These are phyloP conservation scores for Nakaseomyces glabratus DNA, from an alignment of 1,139 yeast genomes.

Conservation along the genomic window DNA sequence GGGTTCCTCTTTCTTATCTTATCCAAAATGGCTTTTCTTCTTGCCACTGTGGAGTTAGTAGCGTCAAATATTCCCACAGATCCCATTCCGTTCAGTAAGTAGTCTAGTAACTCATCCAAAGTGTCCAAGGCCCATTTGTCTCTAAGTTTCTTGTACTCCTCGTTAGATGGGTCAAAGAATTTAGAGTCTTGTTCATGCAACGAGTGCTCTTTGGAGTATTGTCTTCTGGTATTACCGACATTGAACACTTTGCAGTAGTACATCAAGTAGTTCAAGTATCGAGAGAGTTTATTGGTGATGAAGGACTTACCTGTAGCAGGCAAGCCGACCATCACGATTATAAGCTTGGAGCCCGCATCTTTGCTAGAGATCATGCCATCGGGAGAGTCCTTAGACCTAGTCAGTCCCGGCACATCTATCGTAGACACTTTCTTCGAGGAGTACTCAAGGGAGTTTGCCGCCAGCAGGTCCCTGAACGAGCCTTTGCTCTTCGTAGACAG, in stretches of 20 bases:
- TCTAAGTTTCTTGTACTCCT: constrained; percentile 53
- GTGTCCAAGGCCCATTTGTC: constrained; percentile 98
- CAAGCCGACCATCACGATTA: constrained; percentile 88
- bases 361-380: constrained; percentile 71
- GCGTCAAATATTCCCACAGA: constrained; percentile 95
- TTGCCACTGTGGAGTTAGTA: constrained; percentile 72
- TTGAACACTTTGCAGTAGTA: constrained; percentile 85
- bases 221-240: constrained; percentile 87
- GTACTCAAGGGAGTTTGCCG: constrained; percentile 9
- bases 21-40: constrained; percentile 61
- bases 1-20: constrained; percentile 58
- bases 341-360: constrained; percentile 69
- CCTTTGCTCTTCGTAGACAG: constrained; percentile 2
- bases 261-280: constrained; percentile 87
- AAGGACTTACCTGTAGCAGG: constrained; percentile 93
- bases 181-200: constrained; percentile 54
- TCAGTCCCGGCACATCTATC: constrained; percentile 86
- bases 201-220: constrained; percentile 39
- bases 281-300: constrained; percentile 78
- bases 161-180: constrained; percentile 78
- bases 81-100: constrained; percentile 70
- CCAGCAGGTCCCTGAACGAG: constrained; percentile 5
- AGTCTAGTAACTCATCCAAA: constrained; percentile 72
- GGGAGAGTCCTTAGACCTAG: constrained; percentile 72
- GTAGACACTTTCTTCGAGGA: constrained; percentile 54